phyloP scores from a whole-genome alignment of 2,329 filamentous ascomycete genomes.

The Penicillium occitanis region DNA sequence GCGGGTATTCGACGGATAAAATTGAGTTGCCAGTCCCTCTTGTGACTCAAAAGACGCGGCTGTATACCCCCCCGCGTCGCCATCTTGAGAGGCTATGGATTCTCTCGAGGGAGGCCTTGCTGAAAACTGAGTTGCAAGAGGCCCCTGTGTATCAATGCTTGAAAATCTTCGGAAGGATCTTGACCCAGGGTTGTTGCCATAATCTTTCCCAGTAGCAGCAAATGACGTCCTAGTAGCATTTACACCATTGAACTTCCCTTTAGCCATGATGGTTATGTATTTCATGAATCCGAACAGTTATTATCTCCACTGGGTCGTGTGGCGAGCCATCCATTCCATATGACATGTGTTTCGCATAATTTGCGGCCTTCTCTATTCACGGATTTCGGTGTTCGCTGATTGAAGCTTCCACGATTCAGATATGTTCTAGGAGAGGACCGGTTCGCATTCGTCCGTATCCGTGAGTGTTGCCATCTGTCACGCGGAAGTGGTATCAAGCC shows the following conservation, averaged over 20 bases:
- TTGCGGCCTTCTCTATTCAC: background rate
- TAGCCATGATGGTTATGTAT: background rate
- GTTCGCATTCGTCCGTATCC: background rate
- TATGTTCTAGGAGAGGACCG: background rate
- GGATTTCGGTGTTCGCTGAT: background rate
- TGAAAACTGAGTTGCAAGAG: slow-evolving; percentile 7
- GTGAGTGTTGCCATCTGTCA: background rate
- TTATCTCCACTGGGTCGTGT: background rate
- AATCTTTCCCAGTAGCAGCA: background rate
- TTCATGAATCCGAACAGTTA: background rate
- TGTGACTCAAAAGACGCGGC: background rate
- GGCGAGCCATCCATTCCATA: background rate
- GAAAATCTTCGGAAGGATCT: background rate
- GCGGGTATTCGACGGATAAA: background rate
- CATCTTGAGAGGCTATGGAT: slow-evolving; percentile 15
- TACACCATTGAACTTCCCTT: background rate
- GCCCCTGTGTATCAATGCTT: background rate
- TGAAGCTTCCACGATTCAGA: background rate
- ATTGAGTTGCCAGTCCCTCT: slow-evolving; percentile 10
- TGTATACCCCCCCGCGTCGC: background rate
- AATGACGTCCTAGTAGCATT: background rate
- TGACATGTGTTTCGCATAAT: background rate
- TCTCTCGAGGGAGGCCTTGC: slow-evolving; percentile 12
- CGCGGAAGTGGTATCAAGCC: background rate
- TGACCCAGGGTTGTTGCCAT: background rate